Evolutionary conservation across 2,329 filamentous ascomycete species (phyloP).

Genomic region (Cryphonectria japonica): DNA sequence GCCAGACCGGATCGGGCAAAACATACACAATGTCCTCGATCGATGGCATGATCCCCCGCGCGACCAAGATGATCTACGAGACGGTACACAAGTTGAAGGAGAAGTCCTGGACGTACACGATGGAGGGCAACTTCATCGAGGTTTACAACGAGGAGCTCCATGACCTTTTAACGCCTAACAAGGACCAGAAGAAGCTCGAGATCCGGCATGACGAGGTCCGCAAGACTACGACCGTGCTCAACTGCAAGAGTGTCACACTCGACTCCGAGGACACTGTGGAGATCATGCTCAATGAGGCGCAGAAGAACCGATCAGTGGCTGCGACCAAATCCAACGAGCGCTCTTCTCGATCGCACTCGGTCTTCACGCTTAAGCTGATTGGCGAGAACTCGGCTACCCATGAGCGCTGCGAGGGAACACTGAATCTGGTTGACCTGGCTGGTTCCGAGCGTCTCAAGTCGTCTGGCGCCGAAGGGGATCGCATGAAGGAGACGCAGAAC

Average conservation of each 20-base stretch:
- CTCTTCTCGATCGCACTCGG: constrained; percentile 91
- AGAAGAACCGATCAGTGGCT: constrained; percentile 86
- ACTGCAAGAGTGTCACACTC: constrained; percentile 76
- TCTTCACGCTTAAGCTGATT: constrained; percentile 85
- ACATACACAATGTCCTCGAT: constrained; percentile 91
- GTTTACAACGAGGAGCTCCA: constrained; percentile 98
- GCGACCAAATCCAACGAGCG: constrained; percentile 98
- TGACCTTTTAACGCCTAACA: constrained; percentile 70
- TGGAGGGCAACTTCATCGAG: constrained; percentile 94
- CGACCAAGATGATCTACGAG: constrained; percentile 91
- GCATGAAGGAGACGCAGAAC: constrained; percentile 91
- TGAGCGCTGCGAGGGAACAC: constrained; percentile 86
- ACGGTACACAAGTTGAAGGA: constrained; percentile 82
- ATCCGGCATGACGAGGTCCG: constrained; percentile 84
- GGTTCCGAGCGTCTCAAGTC: constrained; percentile 90
- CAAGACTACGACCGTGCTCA: constrained; percentile 81
- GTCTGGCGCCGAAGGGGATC: constrained; percentile 81
- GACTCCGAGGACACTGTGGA: constrained; percentile 82
- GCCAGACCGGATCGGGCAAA: constrained; percentile 96
- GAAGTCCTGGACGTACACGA: constrained; percentile 92
- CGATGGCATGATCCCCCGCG: constrained; percentile 94
- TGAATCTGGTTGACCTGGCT: constrained; percentile 94
- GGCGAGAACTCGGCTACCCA: constrained; percentile 75
- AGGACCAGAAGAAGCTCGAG: constrained; percentile 80
- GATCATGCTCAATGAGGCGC: constrained; percentile 76